Base-by-base conservation (phyloP, 2,329 filamentous ascomycete species). In the Teratosphaeria pseudoeucalypti region DNA sequence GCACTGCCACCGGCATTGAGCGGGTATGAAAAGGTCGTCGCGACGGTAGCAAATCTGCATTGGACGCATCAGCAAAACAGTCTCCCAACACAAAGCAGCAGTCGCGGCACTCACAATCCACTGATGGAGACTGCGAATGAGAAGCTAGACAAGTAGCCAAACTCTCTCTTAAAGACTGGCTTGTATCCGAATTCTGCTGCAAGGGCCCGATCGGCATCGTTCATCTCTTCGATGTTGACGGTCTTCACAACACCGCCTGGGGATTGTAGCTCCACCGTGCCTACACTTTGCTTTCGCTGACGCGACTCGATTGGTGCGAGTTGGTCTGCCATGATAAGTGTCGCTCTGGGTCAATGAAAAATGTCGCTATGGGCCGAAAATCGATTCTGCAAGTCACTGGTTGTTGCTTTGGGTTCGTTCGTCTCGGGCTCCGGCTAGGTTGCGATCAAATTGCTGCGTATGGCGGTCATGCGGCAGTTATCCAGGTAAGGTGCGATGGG, bases 81-180 rank as follows among this genome's bases (percentile, higher is more conserved):
- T 55, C 29, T 12, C 29, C 1, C 6, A 1, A 11, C 23, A 19
- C 43, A 23, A 6, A n/a, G n/a, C 83, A 74, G 52, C 81, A 74
- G 52, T 81, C 81, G 55, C 75, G 78, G 26, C 32, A 56, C 55
- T 56, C 55, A 56, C 55, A 59, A 32, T 19, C 57, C 57, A 49
- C 52, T 55, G 54, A 59, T 59, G 23, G 76, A 79, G 66, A 84
- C 79, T 56, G 82, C 82, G 66, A 84, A 85, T 57, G 81, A 84
- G 70, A 85, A 82, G 62, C 80, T 81, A 63, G 82, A 82, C 14
- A 81, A 72, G 58, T 81, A 82, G 59, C 77, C 77, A 63, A 85
- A 85, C 65, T 84, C 81, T 63, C 82, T 78, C 70, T 82, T 81
- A 73, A 83, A 82, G 58, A 83, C 81, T 2, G 67, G 68, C 62